Conservation (phyloP, 371 early-diverging fungal genomes). For the Mortierella sp. region DNA sequence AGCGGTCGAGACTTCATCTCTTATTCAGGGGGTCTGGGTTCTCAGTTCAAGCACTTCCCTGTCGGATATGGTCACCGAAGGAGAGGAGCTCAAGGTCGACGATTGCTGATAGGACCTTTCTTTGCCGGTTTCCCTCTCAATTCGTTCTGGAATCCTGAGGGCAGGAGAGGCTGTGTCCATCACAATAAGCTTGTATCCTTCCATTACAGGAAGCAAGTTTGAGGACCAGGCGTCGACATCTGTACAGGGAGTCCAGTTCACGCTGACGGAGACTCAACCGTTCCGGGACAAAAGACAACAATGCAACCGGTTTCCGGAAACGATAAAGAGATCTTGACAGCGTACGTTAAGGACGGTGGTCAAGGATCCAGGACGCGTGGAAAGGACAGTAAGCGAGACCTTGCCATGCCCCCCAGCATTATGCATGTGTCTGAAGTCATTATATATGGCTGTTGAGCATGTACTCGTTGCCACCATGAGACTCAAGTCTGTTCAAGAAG, state of each 20-base stretch:
- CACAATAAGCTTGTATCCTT: not conserved
- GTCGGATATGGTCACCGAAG: not conserved
- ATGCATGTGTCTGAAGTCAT: not conserved
- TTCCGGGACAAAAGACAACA: not conserved
- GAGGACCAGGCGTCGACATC: not conserved
- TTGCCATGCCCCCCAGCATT: slow-evolving; percentile 1
- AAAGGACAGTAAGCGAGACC: slow-evolving; percentile 1
- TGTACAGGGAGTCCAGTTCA: not conserved
- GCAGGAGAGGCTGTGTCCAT: slow-evolving; percentile 9
- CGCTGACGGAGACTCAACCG: not conserved
- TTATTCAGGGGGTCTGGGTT: slow-evolving; percentile 3
- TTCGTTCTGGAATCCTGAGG: slow-evolving; percentile 5
- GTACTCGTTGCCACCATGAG: slow-evolving; percentile 1
- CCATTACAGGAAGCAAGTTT: not conserved
- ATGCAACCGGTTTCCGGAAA: not conserved
- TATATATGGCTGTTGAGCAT: not conserved
- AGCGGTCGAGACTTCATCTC: too few species aligned
- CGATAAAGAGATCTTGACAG: not conserved
- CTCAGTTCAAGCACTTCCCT: slow-evolving; percentile 4
- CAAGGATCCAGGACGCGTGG: not conserved
- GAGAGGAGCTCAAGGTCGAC: not conserved
- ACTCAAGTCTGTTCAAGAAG: not conserved
- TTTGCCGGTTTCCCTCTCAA: slow-evolving; percentile 6
- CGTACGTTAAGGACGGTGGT: slow-evolving; percentile 3
- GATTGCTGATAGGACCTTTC: not conserved